Evolutionary conservation across 768 basidiomycete species (phyloP), one percentile per base, ranked within the genome.

Genomic region (Mycena epipterygia): DNA sequence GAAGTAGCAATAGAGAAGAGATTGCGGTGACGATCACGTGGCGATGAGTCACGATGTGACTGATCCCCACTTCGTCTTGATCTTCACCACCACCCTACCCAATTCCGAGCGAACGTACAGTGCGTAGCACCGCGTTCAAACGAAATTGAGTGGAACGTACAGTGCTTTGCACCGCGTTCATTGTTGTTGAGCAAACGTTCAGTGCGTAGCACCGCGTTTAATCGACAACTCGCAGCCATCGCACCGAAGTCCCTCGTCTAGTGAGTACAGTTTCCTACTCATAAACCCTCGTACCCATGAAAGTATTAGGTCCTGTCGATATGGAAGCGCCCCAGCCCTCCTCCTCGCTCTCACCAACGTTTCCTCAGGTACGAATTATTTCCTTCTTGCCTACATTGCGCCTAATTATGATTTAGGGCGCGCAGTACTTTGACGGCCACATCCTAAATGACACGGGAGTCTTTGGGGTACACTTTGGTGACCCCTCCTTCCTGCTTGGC

Each of bases 381-480:
- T n/a, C 41, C 57, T 60, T 64, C 33, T 52, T 55, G 23, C 19
- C 58, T n/a, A 8, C 29, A 46, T 61, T 14, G n/a, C 17, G 11
- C 49, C 41, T 39, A 58, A 35, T 53, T 8, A 8, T 23, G 37
- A 35, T 48, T 37, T 27, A 62, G 67, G 49, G 56, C 39, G 33
- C 14, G 25, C n/a, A 25, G 52, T 42, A 35, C 25, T 67, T 72
- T 53, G 65, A 72, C 49, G 66, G 70, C 35, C 59, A 60, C 57
- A 63, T 67, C 32, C 37, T 8, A 9, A 67, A 67, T 32, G 8
- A 17, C 16, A 41, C 58, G 65, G 70, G 70, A n/a, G 37, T 72
- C 19, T 72, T 72, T 59, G 70, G 70, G 60, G 70, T 64, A 29
- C 70, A 72, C 56, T 72, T 42, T 42, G 70, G 65, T 19, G 55